Base-by-base conservation (phyloP, 2,329 filamentous ascomycete species). In the Ascocoryne sarcoides region DNA sequence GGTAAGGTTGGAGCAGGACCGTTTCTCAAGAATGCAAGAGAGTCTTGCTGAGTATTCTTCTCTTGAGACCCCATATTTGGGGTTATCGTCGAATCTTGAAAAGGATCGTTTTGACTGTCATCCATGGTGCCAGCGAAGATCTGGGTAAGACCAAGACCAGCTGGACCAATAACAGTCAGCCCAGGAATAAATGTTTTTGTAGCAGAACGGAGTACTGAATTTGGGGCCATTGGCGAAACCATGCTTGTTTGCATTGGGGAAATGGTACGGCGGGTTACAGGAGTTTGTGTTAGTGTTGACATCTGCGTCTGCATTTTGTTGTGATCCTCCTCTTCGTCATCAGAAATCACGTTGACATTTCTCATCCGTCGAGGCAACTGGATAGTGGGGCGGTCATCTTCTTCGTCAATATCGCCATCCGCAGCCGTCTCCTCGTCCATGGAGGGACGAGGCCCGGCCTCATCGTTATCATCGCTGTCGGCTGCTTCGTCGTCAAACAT, bases 111-210 rank as follows among this genome's bases (percentile, higher is more conserved):
- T 36, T 71, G 63, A 44, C 69, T 67, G 28, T 75, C 78, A 35
- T 84, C 87, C 77, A 95, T 83, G 1, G 88, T 95, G 10, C 86
- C 86, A 4, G 84, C 84, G 58, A 95, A 95, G 47, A 92, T 90
- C 54, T 95, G 89, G 0, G 87, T 93, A 32, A 95, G 70, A 8
- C 86, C 84, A 31, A 94, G 65, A 2, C 77, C 78, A 26, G 76
- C 77, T 16, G 76, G 69, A 0, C 70, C 73, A 5, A 69, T 62
- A 3, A 80, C 68, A 2, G 79, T 75, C 15, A 86, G 63, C 1
- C 79, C 80, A 3, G 82, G 82, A 43, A 86, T 82, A 51, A 82
- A 82, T 0, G 67, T 73, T 62, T 83, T 84, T 44, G 73, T 79
- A 2, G 78, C 78, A 3, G 79, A 83, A 30, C 79, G 74, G n/a